Evolutionary conservation across 2,329 filamentous ascomycete species (phyloP), one percentile per base, ranked within the genome.

Genomic region (Stylonectria norvegica): DNA sequence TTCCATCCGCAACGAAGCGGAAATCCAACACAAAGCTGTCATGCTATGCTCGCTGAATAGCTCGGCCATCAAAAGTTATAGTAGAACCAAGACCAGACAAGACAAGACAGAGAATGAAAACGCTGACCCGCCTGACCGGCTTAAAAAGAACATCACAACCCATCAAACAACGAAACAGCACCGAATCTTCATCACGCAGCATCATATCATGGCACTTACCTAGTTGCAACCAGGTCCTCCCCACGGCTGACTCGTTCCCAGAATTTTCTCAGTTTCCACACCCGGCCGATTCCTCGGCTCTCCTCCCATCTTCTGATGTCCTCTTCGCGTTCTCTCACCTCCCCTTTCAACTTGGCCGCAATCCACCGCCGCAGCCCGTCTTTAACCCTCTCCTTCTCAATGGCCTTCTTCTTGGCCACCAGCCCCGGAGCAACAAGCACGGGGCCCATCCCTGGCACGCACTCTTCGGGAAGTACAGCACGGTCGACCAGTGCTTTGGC

Each of bases 311-410:
- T 58, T 46, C 61, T 66, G 17, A 75, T 62, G 38, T 67, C 63
- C 55, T 79, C 69, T 51, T 70, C 69, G 32, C 69, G 63, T 56
- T 73, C 67, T 39, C 62, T 63, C 3, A 79, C 75, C 59, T 78
- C 69, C 15, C 74, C 65, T 28, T 62, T 67, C 75, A 74, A 79
- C 18, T 76, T 75, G n/a, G 60, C 66, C 20, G 75, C 82, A 3
- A 87, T 72, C 80, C 82, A 86, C 10, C 72, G 70, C 25, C 82
- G 66, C 45, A 88, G 61, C 12, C 73, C 73, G 53, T 87, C 83
- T 58, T 86, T 86, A 30, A 87, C 69, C 44, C 72, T 71, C 64
- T 86, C 81, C 50, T 75, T 75, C 64, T 87, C 83, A 12, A 87
- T 71, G 10, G 74, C 75, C 40, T 78, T 70, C 55, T 78, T 77